These are phyloP conservation scores for Myxozyma nipponensis DNA, from an alignment of 805 yeast genomes.

Conservation along the genomic window DNA sequence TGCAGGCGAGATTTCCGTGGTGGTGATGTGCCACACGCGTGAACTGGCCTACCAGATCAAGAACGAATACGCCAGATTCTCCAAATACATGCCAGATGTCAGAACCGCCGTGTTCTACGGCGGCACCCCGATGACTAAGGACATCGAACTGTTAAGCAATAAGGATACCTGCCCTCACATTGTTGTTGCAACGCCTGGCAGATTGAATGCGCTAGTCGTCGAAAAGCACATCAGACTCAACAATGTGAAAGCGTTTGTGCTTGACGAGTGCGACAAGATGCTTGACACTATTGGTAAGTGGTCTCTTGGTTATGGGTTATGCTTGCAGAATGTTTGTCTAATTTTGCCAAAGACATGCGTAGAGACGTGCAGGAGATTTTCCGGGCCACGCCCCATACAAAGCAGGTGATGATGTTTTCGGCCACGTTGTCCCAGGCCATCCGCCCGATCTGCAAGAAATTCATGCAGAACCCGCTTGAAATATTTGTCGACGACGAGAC, in stretches of 20 bases:
- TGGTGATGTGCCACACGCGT: constrained; percentile 97
- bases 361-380: constrained; percentile 97
- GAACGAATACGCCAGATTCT: constrained; percentile 94
- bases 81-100: constrained; percentile 97
- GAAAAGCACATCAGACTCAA: constrained; percentile 83
- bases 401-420: constrained; percentile 99
- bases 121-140: constrained; percentile 83
- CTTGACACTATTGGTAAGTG: constrained; percentile 54
- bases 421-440: constrained; percentile 93
- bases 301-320: neutral
- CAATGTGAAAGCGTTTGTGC: constrained; percentile 88
- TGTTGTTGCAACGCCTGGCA: constrained; percentile 97
- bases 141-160: constrained; percentile 80
- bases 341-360: constrained; percentile 93
- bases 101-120: constrained; percentile 96
- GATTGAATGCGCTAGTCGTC: constrained; percentile 88
- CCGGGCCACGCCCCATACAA: constrained; percentile 96
- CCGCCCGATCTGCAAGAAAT: constrained; percentile 94
- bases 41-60: constrained; percentile 97
- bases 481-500: constrained; percentile 97
- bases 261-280: constrained; percentile 98
- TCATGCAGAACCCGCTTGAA: constrained; percentile 97
- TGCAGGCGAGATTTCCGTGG: constrained; percentile 91
- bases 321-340: too few relatives aligned
- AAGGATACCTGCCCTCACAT: constrained; percentile 95